These are phyloP conservation scores for Salvia rosmarinus DNA, from an alignment of 257 asterid genomes.

Conservation along the genomic window DNA sequence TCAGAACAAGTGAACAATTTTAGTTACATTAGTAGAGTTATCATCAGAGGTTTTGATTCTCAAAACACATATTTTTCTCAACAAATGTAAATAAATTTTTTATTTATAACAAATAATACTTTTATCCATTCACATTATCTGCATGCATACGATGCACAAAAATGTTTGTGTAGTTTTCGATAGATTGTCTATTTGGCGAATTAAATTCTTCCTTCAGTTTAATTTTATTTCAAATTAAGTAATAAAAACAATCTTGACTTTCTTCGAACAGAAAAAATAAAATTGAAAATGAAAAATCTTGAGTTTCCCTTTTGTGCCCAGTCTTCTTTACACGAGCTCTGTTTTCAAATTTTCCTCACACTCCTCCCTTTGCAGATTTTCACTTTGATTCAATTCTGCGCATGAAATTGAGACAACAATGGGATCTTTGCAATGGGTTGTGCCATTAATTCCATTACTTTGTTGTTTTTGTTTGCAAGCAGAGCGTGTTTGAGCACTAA, in stretches of 20 bases:
- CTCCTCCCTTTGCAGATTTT: neutral
- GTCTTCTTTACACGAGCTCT: neutral
- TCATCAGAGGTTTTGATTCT: too few species aligned
- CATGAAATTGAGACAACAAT: slow-evolving; percentile 30
- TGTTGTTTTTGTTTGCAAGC: slow-evolving; percentile 42
- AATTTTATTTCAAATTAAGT: too few species aligned
- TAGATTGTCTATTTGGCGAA: too few species aligned
- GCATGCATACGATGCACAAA: too few species aligned
- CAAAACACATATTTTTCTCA: too few species aligned
- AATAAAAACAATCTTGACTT: neutral
- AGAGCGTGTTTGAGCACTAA: slow-evolving; percentile 61
- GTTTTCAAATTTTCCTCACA: neutral
- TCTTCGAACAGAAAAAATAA: neutral
- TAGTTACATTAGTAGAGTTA: too few species aligned
- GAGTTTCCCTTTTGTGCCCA: neutral
- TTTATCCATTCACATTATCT: too few species aligned
- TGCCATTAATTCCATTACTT: slow-evolving; percentile 33
- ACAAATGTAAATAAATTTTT: too few species aligned
- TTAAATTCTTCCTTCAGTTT: too few species aligned
- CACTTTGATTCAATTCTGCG: neutral
- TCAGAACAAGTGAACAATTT: too few species aligned
- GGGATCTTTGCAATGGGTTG: slow-evolving; percentile 28
- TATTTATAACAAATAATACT: too few species aligned
- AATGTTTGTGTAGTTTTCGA: too few species aligned
- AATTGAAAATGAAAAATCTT: neutral